A percentile compares a stretch with the other conserved stretches of the same genome.
Conservation (phyloP, 352 stramenopile species). For the Globisporangium canariense region DNA sequence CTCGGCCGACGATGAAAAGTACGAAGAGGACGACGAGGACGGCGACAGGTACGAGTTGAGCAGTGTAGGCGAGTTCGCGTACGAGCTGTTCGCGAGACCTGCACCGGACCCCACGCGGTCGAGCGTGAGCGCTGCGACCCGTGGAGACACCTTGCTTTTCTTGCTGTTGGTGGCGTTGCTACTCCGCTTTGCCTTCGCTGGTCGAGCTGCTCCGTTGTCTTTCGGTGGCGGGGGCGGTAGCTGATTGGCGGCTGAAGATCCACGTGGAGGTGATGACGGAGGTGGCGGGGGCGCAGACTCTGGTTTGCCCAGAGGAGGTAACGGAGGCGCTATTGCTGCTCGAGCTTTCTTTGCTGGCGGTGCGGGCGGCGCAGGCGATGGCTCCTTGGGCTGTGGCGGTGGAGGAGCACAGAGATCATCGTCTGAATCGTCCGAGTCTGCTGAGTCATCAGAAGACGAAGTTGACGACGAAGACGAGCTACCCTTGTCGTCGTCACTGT, state of each 20-base stretch:
- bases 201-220: conserved; percentile 10
- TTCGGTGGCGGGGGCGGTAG: conserved; percentile 18
- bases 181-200: conserved; percentile 21
- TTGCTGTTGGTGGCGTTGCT: conserved; percentile 1
- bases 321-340: background rate
- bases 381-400: conserved; percentile 9
- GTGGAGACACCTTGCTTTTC: conserved; percentile 15
- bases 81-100: conserved; percentile 10
- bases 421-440: conserved; percentile 12
- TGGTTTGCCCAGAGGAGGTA: conserved; percentile 8
- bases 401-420: conserved; percentile 5
- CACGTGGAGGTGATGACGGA: conserved; percentile 13
- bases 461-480: conserved; percentile 34
- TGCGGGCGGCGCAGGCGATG: background rate
- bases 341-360: conserved; percentile 2
- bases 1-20: conserved; percentile 70
- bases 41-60: conserved; percentile 64
- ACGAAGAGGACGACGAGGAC: conserved; percentile 77
- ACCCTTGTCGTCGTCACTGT: conserved; percentile 35
- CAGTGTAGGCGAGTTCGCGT: conserved; percentile 35
- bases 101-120: conserved; percentile 3
- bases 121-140: conserved; percentile 15
- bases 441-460: conserved; percentile 33
- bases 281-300: conserved; percentile 22
- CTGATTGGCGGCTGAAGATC: conserved; percentile 2